phyloP scores from a whole-genome alignment of 768 basidiomycete genomes.

The Amyloporia xantha region DNA sequence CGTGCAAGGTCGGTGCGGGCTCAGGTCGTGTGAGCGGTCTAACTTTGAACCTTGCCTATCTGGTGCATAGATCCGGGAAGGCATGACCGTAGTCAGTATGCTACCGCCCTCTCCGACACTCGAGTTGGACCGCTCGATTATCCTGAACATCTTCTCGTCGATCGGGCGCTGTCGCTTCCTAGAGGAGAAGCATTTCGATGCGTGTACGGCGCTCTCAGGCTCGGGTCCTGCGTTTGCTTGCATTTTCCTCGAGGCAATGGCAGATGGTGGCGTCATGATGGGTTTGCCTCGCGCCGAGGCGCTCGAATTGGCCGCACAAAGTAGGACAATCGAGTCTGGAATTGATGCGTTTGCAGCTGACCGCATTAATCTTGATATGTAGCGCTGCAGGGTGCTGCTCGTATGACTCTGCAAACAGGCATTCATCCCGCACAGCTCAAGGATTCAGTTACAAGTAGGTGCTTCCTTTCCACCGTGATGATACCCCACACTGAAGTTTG shows the following conservation, averaged over 20 bases:
- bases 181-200: slow-evolving; percentile 98
- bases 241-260: slow-evolving; percentile 96
- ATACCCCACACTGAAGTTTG: background rate
- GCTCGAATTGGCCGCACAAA: slow-evolving; percentile 91
- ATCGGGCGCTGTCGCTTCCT: slow-evolving; percentile 94
- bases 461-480: background rate
- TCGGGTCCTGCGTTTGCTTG: slow-evolving; percentile 97
- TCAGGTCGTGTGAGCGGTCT: no score
- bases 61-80: slow-evolving; percentile 81
- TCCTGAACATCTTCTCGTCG: slow-evolving; percentile 92
- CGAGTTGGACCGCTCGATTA: slow-evolving; percentile 63
- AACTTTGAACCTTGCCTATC: background rate
- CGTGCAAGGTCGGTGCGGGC: slow-evolving; percentile 65
- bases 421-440: slow-evolving; percentile 94
- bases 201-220: slow-evolving; percentile 93
- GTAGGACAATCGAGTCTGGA: slow-evolving; percentile 39
- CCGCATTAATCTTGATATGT: slow-evolving; percentile 3
- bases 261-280: slow-evolving; percentile 99
- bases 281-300: slow-evolving; percentile 92
- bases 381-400: slow-evolving; percentile 95
- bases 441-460: slow-evolving; percentile 92
- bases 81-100: slow-evolving; percentile 91
- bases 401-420: slow-evolving; percentile 88
- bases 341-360: background rate
- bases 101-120: slow-evolving; percentile 46